Evolutionary conservation across 1,284 basidiomycete genomes (phyloP).

Genomic region (Ceratobasidium sp.): DNA sequence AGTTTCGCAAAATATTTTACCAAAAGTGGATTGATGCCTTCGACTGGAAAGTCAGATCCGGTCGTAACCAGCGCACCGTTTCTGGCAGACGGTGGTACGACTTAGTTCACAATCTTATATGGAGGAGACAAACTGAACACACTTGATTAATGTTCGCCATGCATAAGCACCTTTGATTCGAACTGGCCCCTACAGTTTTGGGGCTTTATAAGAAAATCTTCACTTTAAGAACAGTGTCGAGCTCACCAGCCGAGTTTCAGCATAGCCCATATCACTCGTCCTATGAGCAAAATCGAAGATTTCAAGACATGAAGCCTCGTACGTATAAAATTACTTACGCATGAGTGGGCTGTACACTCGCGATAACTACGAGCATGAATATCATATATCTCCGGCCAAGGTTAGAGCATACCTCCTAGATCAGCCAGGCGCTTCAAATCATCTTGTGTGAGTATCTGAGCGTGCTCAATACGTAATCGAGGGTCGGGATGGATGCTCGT

Average conservation of each 20-base stretch:
- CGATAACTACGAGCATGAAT: slow-evolving; percentile 67
- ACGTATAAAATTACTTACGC: slow-evolving; percentile 59
- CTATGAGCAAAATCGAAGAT: slow-evolving; percentile 49
- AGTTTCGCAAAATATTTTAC: background rate
- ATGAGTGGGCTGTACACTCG: slow-evolving; percentile 93
- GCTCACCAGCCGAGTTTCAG: slow-evolving; percentile 74
- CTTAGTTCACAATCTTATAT: background rate
- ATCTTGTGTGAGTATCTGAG: slow-evolving; percentile 78
- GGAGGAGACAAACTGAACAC: slow-evolving; percentile 46
- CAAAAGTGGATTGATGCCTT: slow-evolving; percentile 77
- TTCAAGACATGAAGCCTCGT: background rate
- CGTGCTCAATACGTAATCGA: slow-evolving; percentile 87
- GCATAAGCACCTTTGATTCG: slow-evolving; percentile 88
- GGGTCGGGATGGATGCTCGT: slow-evolving; percentile 57
- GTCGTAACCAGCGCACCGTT: slow-evolving; percentile 68
- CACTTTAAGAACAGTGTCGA: background rate
- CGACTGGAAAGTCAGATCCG: slow-evolving; percentile 92
- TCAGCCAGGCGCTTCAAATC: slow-evolving; percentile 75
- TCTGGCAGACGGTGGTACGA: slow-evolving; percentile 44
- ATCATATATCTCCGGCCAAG: background rate
- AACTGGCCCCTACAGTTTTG: slow-evolving; percentile 67
- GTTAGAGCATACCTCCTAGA: slow-evolving; percentile 66
- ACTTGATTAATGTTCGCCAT: slow-evolving; percentile 80
- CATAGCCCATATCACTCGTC: slow-evolving; percentile 92
- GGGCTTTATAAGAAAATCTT: background rate